Base-by-base conservation (phyloP, 202 grass and related monocot species). In the Panicum hallii region DNA sequence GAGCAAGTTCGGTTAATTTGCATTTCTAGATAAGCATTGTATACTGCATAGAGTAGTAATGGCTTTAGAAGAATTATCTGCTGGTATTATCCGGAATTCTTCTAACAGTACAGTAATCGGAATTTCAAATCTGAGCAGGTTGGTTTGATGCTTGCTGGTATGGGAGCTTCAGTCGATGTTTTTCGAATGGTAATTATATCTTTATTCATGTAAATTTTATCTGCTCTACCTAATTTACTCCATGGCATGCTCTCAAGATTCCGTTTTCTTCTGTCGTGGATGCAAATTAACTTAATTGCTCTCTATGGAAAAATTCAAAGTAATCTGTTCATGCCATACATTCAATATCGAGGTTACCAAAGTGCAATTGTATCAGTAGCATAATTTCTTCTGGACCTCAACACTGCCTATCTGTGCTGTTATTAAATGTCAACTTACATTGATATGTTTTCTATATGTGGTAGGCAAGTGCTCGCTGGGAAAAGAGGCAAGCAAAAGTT, bases 401-500 rank as follows among this genome's bases (percentile, higher is more conserved):
- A 11, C 2, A 5, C 12, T 28, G 49, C 28, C 16, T 42, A n/a
- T 60, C 10, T 79, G 30, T 20, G 11, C 0, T 83, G 22, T 44
- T 60, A 13, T 80, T 56, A 55, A 40, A 14, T 42, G 32, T 67
- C 40, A 75, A 32, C 45, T 50, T 79, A 36, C n/a, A 57, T 30
- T 87, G 32, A 54, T 80, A 53, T 62, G 62, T 22, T 63, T 78
- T 60, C 12, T 87, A 11, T 68, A 6, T 89, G 11, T 74, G 60
- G 19, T 74, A 99, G 91, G 96, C 96, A 50, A 94, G 72, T 58
- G 67, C 66, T 67, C 82, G 86, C 46, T 99, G 97, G 97, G 87
- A 99, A 79, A 99, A 90, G 82, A 83, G 91, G 63, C 93, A 96
- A 79, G 82, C 88, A 74, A 96, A 99, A 94, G 84, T 96, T 6